These are phyloP conservation scores for Saccharomyces eubayanus DNA, from an alignment of 805 yeast species.

Conservation along the genomic window DNA sequence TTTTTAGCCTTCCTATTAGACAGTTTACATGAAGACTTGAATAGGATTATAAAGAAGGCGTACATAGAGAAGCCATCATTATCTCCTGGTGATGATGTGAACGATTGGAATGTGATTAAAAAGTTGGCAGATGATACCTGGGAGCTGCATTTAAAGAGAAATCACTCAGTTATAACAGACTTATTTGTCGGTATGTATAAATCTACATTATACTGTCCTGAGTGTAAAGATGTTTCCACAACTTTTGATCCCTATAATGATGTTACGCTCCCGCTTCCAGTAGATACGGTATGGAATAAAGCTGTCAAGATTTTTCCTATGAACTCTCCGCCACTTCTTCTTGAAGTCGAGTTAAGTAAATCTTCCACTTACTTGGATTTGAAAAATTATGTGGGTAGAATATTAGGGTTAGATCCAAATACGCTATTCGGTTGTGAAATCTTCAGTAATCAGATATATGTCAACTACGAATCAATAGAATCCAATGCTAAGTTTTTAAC, in stretches of 20 bases:
- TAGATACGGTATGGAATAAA: conserved; percentile 62
- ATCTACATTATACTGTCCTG: conserved; percentile 84
- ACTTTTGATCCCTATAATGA: conserved; percentile 94
- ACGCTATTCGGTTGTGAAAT: conserved; percentile 49
- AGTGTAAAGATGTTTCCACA: conserved; percentile 65
- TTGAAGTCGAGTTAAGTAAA: conserved; percentile 69
- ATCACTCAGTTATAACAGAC: conserved; percentile 78
- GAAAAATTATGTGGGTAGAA: conserved; percentile 49
- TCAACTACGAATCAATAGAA: conserved; percentile 56
- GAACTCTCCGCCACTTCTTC: conserved; percentile 37
- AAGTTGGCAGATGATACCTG: conserved; percentile 68
- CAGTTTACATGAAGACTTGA: conserved; percentile 88
- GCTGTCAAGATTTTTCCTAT: conserved; percentile 57
- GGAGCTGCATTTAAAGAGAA: conserved; percentile 69
- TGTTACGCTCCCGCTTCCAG: conserved; percentile 81
- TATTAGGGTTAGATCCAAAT: conserved; percentile 31
- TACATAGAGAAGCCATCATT: conserved; percentile 82
- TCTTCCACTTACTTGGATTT: conserved; percentile 57
- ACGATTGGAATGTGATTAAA: conserved; percentile 44
- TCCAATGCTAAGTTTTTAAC: conserved; percentile 49
- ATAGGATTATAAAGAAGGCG: conserved; percentile 75
- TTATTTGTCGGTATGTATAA: conserved; percentile 86
- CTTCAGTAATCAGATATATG: conserved; percentile 60
- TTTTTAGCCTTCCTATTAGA: conserved; percentile 82
- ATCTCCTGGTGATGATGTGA: conserved; percentile 47